Conservation (phyloP, 495 filamentous ascomycete genomes). For the Annulohypoxylon nitens region DNA sequence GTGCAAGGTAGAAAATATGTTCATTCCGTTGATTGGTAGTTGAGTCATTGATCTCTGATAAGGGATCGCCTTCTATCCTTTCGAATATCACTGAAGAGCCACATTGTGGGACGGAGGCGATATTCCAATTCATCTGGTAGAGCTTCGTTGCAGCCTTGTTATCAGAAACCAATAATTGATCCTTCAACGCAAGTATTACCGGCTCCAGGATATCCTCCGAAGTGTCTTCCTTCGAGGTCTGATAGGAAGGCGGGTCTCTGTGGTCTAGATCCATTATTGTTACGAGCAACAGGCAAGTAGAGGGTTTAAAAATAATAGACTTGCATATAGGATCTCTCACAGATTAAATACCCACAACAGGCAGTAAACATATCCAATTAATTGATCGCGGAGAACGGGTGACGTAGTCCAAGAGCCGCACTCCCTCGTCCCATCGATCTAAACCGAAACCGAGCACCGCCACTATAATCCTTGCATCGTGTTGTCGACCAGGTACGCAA, state of each 20-base stretch:
- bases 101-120: slow-evolving; percentile 20
- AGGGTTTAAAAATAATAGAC: background rate
- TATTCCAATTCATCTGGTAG: slow-evolving; percentile 11
- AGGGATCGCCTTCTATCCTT: background rate
- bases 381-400: background rate
- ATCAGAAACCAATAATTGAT: slow-evolving; percentile 7
- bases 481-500: background rate
- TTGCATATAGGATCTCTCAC: background rate
- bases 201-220: background rate
- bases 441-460: slow-evolving; percentile 2
- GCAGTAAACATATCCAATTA: background rate
- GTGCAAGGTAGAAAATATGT: slow-evolving; percentile 24
- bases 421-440: background rate
- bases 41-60: background rate
- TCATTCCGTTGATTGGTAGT: background rate
- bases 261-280: slow-evolving; percentile 6
- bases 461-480: slow-evolving; percentile 6
- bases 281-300: background rate
- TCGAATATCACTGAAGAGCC: slow-evolving; percentile 20
- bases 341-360: background rate
- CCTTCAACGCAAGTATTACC: slow-evolving; percentile 2
- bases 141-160: background rate
- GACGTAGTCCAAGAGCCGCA: slow-evolving; percentile 21
- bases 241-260: background rate
- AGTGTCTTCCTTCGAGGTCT: background rate